Conservation (phyloP, 306 rosid species). For the Vigna unguiculata region DNA sequence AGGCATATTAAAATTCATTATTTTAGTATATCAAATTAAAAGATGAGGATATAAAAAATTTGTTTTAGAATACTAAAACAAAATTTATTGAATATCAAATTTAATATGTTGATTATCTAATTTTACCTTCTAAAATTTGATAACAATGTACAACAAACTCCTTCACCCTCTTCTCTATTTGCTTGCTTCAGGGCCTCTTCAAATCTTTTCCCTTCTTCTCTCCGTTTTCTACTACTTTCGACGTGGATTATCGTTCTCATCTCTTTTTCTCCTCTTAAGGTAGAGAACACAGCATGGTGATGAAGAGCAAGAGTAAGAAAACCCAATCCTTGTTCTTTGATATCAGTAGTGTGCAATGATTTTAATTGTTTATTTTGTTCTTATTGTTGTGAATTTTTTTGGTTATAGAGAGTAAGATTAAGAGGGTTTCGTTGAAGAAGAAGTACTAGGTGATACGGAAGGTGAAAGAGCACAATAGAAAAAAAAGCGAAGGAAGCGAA, state of each 20-base stretch:
- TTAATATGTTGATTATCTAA: too few species aligned
- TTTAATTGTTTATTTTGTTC: not conserved
- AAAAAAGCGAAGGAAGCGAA: constrained; percentile 94
- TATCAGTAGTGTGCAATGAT: not conserved
- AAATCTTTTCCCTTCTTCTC: not conserved
- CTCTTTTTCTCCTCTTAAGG: not conserved
- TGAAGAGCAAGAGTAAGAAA: constrained; percentile 85
- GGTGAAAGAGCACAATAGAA: constrained; percentile 88
- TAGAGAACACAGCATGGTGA: constrained; percentile 63
- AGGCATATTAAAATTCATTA: too few species aligned
- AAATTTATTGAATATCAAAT: too few species aligned
- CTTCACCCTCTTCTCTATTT: too few species aligned
- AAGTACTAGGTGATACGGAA: constrained; percentile 83
- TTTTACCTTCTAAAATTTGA: too few species aligned
- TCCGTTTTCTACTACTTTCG: not conserved
- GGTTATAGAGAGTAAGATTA: constrained; percentile 91
- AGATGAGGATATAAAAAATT: too few species aligned
- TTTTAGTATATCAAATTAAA: too few species aligned
- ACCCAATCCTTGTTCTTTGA: not conserved
- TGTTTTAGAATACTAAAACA: too few species aligned
- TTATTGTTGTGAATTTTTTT: not conserved
- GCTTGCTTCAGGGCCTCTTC: too few species aligned
- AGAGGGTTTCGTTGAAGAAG: constrained; percentile 82
- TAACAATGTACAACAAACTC: too few species aligned
- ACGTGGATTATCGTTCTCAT: too few species aligned